Conservation (phyloP, 192 early-diverging fungal genomes). For the Rhizoclosmatium globosum region DNA sequence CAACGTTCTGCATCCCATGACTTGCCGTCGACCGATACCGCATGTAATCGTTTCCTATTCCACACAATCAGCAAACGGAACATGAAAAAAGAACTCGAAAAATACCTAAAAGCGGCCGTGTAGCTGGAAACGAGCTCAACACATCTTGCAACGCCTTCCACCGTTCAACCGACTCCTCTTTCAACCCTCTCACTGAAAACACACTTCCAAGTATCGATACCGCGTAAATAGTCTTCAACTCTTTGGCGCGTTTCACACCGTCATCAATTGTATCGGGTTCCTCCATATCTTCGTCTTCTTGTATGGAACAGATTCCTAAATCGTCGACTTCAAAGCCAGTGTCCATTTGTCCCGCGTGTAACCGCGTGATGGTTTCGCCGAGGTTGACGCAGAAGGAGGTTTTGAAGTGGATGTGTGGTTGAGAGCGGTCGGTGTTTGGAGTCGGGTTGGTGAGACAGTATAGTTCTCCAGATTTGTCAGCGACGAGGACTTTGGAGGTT, state of each 20-base stretch:
- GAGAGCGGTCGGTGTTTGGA: neutral
- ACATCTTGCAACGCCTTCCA: neutral
- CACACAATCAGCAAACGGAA: neutral
- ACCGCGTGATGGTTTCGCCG: conserved; percentile 41
- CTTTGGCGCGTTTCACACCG: neutral
- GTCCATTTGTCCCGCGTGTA: conserved; percentile 36
- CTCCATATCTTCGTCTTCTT: conserved; percentile 1
- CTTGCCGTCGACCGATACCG: neutral
- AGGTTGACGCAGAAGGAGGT: conserved; percentile 41
- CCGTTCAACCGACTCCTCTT: neutral
- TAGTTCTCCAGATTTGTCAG: conserved; percentile 10
- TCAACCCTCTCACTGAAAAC: conserved; percentile 21
- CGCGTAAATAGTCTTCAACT: conserved; percentile 24
- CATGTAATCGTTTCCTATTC: neutral
- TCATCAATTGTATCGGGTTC: conserved; percentile 1
- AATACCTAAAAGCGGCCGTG: neutral
- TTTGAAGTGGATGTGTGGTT: conserved; percentile 41
- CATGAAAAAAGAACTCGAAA: neutral
- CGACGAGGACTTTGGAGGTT: neutral
- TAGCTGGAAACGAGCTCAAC: neutral
- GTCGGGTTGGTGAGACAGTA: conserved; percentile 3
- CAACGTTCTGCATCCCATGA: neutral
- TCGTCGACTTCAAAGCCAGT: conserved; percentile 8
- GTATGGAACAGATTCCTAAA: neutral
- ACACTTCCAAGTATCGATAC: conserved; percentile 31